These are phyloP conservation scores for Bombardia bombarda DNA, from an alignment of 495 filamentous ascomycete species.

Conservation along the genomic window DNA sequence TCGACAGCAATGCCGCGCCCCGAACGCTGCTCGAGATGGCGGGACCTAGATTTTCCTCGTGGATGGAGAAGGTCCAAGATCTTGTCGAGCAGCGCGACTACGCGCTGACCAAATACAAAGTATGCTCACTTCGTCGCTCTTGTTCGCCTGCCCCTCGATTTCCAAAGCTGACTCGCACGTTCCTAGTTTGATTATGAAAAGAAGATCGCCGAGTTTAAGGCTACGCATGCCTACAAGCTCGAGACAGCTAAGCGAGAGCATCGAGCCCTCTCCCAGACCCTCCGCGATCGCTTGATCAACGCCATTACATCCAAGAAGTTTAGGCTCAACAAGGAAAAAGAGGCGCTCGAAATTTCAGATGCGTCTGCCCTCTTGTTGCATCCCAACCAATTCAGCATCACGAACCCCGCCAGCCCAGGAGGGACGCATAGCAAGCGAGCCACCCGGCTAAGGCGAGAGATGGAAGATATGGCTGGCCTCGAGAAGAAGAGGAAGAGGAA, in stretches of 20 bases:
- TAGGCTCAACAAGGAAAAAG: conserved; percentile 78
- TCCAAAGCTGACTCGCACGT: conserved; percentile 10
- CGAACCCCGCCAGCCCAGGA: conserved; percentile 70
- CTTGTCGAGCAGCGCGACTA: conserved; percentile 76
- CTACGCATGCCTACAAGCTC: conserved; percentile 50
- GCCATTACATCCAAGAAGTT: conserved; percentile 66
- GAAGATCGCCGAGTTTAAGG: conserved; percentile 43
- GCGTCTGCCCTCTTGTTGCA: conserved; percentile 82
- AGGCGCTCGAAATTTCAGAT: conserved; percentile 78
- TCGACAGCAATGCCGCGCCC: conserved; percentile 34
- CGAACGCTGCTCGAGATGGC: conserved; percentile 51
- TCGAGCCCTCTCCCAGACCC: conserved; percentile 61
- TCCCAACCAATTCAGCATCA: conserved; percentile 84
- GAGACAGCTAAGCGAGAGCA: conserved; percentile 79
- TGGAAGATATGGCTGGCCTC: conserved; percentile 64
- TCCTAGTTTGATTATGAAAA: conserved; percentile 46
- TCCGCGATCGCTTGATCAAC: conserved; percentile 79
- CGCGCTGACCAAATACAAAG: conserved; percentile 64
- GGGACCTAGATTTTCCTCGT: conserved; percentile 73
- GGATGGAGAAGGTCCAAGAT: conserved; percentile 78
- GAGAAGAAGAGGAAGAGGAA: conserved; percentile 75
- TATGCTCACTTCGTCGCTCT: conserved; percentile 34
- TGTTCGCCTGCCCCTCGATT: neutral
- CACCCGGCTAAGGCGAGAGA: conserved; percentile 71
- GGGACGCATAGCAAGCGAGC: conserved; percentile 73